Percentiles rank a stretch among this genome's conserved stretches.
These are phyloP conservation scores for Opeltia flavorubescens DNA, from an alignment of 495 filamentous ascomycete genomes.

Conservation along the genomic window DNA sequence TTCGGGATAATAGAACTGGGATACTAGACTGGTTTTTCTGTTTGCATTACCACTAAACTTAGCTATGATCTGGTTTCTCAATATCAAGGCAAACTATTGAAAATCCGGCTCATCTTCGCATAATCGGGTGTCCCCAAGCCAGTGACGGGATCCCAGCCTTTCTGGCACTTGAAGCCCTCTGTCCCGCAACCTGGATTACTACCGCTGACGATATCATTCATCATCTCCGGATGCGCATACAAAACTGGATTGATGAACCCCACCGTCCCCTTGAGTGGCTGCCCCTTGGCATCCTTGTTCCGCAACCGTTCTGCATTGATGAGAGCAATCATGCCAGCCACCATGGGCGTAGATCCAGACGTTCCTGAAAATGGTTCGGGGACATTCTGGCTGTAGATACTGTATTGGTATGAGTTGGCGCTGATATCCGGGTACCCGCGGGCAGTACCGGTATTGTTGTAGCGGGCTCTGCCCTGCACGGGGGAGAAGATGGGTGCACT, in stretches of 20 bases:
- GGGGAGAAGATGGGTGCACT: too few relatives aligned
- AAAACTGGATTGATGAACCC: constrained; percentile 44
- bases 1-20: too few relatives aligned
- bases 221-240: constrained; percentile 41
- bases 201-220: constrained; percentile 45
- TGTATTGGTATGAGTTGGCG: constrained; percentile 38
- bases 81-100: constrained; percentile 25
- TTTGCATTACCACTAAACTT: too few relatives aligned
- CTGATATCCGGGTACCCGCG: constrained; percentile 50
- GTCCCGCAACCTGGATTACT: constrained; percentile 41
- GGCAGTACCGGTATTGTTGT: constrained; percentile 41
- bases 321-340: constrained; percentile 38
- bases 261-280: constrained; percentile 36
- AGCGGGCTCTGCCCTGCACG: too few relatives aligned
- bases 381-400: constrained; percentile 24
- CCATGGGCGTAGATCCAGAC: constrained; percentile 38
- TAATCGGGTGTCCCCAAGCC: constrained; percentile 40
- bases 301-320: constrained; percentile 46
- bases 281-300: too few relatives aligned
- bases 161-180: constrained; percentile 31
- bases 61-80: too few relatives aligned
- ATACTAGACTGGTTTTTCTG: too few relatives aligned
- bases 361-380: constrained; percentile 32
- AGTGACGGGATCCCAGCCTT: constrained; percentile 47
- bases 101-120: constrained; percentile 28